Percentiles rank a stretch among this genome's conserved stretches.
Evolutionary conservation across 805 yeast genomes (phyloP).

Genomic region (Yarrowia keelungensis): DNA sequence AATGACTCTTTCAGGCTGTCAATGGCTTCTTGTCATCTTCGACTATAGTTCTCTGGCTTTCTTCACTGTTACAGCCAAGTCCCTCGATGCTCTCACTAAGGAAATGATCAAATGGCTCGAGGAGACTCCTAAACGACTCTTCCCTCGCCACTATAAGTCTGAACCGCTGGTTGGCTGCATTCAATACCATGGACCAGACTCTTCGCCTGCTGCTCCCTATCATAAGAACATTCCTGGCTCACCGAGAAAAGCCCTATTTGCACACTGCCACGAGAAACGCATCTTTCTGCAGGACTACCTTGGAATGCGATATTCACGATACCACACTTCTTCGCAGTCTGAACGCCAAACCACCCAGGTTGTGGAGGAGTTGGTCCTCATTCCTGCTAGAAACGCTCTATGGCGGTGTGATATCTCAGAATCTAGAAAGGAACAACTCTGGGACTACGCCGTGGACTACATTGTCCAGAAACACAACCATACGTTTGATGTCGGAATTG

Average conservation of each 20-base stretch:
- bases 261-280: conserved; percentile 2
- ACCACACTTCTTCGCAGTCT: conserved; percentile 4
- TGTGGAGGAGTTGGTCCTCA: conserved; percentile 21
- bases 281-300: conserved; percentile 28
- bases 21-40: conserved; percentile 15
- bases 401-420: background rate
- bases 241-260: conserved; percentile 3
- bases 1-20: conserved; percentile 15
- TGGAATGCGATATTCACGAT: conserved; percentile 27
- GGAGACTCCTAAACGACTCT: background rate
- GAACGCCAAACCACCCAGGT: conserved; percentile 24
- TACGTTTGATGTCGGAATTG: conserved; percentile 14
- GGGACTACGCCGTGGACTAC: conserved; percentile 34
- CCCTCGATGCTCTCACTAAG: background rate
- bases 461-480: conserved; percentile 29
- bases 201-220: conserved; percentile 26
- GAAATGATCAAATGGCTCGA: conserved; percentile 17
- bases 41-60: conserved; percentile 20
- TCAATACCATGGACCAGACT: conserved; percentile 34
- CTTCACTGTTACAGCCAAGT: conserved; percentile 20
- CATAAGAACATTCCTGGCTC: conserved; percentile 15
- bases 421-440: conserved; percentile 16
- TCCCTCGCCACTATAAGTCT: background rate
- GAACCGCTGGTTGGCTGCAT: conserved; percentile 12
- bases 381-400: conserved; percentile 21